Percentiles rank a stretch among this genome's conserved stretches.
Evolutionary conservation across 2,329 filamentous ascomycete species (phyloP).

Genomic region (Atkinsonella hypoxylon): DNA sequence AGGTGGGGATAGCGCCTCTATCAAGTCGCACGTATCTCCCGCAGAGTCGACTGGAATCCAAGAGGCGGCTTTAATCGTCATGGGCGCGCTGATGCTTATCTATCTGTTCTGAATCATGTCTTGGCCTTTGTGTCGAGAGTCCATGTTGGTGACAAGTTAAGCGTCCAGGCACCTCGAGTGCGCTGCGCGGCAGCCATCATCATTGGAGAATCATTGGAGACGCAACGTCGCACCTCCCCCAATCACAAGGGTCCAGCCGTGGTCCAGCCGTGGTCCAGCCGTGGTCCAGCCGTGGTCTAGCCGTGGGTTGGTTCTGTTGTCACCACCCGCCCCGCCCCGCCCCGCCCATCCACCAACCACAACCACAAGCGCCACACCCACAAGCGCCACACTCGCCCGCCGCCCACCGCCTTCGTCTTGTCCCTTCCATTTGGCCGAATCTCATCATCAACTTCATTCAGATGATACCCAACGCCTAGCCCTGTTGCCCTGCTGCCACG

Average conservation of each 20-base stretch:
- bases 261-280: not conserved
- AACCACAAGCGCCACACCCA: not conserved
- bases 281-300: not conserved
- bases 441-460: conserved; percentile 6
- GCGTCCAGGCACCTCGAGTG: not conserved
- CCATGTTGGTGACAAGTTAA: too few relatives aligned
- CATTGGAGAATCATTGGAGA: too few relatives aligned
- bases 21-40: too few relatives aligned
- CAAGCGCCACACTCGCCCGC: not conserved
- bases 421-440: conserved; percentile 6
- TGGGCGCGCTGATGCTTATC: too few relatives aligned
- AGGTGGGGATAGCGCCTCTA: too few relatives aligned
- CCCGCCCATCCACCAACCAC: not conserved
- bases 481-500: not conserved
- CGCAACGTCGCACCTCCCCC: not conserved
- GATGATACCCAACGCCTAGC: not conserved
- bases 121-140: too few relatives aligned
- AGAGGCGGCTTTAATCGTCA: too few relatives aligned
- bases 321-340: not conserved
- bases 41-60: too few relatives aligned
- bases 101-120: too few relatives aligned
- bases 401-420: conserved; percentile 5
- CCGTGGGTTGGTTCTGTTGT: not conserved
- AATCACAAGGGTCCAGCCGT: conserved; percentile 1
- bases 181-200: not conserved